Base-by-base conservation (phyloP, 2,329 filamentous ascomycete species). In the Stachybotrys elegans region DNA sequence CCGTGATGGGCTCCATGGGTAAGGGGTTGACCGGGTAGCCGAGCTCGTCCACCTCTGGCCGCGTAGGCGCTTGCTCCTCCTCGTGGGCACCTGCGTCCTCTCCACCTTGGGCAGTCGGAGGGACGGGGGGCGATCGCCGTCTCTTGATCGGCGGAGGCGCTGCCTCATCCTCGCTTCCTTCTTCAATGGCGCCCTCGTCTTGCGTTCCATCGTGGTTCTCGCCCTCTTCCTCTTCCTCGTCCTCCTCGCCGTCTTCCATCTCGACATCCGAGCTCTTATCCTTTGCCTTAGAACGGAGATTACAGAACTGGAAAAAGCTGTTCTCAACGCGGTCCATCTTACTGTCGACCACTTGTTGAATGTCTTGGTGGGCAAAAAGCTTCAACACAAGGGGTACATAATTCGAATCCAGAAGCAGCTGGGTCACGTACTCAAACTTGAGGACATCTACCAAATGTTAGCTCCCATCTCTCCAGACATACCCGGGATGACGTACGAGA, bases 381-480 rank as follows among this genome's bases (percentile, higher is more conserved):
- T 97, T 97, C 23, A 98, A 71, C 20, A 95, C 86, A 22, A 98
- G 72, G 1, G 92, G 92, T 6, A 98, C 76, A 62, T 96, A 98
- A 62, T 95, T 97, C 4, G 89, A 93, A 65, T 98, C 93, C 22
- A 98, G 76, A 11, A 98, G 72, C 3, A 98, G 77, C 59, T 98
- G 93, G 1, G 90, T 92, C 58, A 98, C 71, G 58, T 96, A 97
- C 66, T 98, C 93, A 54, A 93, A 96, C 61, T 96, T 95, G 51
- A 98, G 72, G 22, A 97, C 79, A 61, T 98, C 89, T 94, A 49
- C 35, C 5, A 40, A 44, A 16, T 21, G 42, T 60, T 39, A 62
- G 51, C 35, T 37, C 25, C n/a, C 16, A 16, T 7, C 17, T 16
- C 4, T 9, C 22, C 6, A 23, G 4, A 37, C 23, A 22, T 20